Evolutionary conservation across 306 rosid genomes (phyloP).

Genomic region (Citrullus mucosospermus): DNA sequence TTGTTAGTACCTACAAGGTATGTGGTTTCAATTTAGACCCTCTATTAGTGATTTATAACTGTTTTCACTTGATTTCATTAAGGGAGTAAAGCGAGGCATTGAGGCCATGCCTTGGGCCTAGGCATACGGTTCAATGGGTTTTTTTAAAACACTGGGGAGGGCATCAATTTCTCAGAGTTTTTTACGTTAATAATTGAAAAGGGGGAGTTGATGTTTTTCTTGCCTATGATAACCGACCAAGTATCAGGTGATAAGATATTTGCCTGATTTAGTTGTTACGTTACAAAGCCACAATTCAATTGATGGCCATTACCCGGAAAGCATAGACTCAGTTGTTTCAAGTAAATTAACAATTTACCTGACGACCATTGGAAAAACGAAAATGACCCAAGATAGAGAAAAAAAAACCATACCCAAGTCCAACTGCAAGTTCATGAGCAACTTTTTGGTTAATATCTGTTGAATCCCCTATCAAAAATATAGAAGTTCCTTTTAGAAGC

Average conservation of each 20-base stretch:
- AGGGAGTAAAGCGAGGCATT: neutral
- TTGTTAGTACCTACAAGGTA: too few species aligned
- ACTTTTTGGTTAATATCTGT: conserved; percentile 75
- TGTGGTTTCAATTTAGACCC: too few species aligned
- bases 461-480: conserved; percentile 73
- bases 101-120: neutral
- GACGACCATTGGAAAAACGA: neutral
- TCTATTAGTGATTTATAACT: too few species aligned
- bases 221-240: neutral
- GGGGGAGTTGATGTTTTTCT: neutral
- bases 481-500: conserved; percentile 70
- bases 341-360: neutral
- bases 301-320: neutral
- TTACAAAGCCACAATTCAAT: neutral
- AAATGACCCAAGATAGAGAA: conserved; percentile 1
- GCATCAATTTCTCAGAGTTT: neutral
- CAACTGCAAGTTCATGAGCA: conserved; percentile 79
- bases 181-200: neutral
- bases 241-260: neutral
- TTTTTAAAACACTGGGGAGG: neutral
- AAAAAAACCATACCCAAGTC: conserved; percentile 46
- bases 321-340: neutral
- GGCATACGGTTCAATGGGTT: neutral
- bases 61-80: too few species aligned
- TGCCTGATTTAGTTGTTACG: neutral